Conservation (phyloP, 2,329 filamentous ascomycete genomes). For the Scedosporium aurantiacum region DNA sequence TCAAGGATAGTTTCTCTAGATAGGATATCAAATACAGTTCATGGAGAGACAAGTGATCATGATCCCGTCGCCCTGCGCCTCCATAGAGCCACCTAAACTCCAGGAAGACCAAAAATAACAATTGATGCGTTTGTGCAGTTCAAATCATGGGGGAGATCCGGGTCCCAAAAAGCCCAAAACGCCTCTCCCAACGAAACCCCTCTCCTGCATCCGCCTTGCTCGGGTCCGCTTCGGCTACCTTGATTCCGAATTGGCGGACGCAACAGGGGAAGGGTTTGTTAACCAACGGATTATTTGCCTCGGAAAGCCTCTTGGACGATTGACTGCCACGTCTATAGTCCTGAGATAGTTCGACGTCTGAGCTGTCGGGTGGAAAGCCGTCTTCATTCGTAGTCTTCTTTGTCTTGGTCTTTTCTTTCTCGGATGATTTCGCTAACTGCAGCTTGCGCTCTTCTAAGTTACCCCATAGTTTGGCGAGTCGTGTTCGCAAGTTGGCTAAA, state of each 20-base stretch:
- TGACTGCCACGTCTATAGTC: not conserved
- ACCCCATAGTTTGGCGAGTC: conserved; percentile 74
- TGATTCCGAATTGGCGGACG: conserved; percentile 59
- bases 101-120: not conserved
- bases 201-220: conserved; percentile 32
- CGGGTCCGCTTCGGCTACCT: conserved; percentile 26
- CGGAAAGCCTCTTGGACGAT: conserved; percentile 4
- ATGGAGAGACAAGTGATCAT: too few species aligned
- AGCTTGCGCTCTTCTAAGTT: conserved; percentile 63
- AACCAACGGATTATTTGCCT: conserved; percentile 17
- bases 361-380: conserved; percentile 27
- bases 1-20: too few species aligned
- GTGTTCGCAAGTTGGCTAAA: conserved; percentile 50
- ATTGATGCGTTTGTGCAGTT: too few species aligned
- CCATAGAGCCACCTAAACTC: too few species aligned
- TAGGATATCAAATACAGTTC: too few species aligned
- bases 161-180: conserved; percentile 56
- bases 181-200: conserved; percentile 45
- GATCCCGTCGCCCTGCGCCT: too few species aligned
- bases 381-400: conserved; percentile 9
- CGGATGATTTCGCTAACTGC: conserved; percentile 14
- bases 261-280: conserved; percentile 60
- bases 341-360: conserved; percentile 19
- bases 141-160: conserved; percentile 28
- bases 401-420: conserved; percentile 14